Base-by-base conservation (phyloP, 1,139 yeast species). In the Diutina siamensis region DNA sequence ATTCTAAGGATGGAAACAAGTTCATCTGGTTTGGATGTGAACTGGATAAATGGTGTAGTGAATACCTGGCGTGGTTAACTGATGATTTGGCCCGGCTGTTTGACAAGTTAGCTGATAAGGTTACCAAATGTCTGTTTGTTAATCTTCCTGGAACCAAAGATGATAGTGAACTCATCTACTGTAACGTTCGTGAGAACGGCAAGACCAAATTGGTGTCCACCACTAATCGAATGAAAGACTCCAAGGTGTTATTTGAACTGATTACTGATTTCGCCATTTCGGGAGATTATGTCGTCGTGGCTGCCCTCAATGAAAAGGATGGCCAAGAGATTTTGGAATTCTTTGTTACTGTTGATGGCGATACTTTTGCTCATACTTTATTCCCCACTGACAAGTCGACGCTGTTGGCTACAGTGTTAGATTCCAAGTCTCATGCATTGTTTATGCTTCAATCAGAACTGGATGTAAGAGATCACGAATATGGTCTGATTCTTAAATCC, bases 371-470 rank as follows among this genome's bases (percentile, higher is more conserved):
- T 0, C 80, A 75, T 48, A 94, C 94, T 0, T 71, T 74, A 47
- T 83, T 88, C 62, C 98, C 98, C 1, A 68, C 71, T 33, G 79
- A 83, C 56, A 69, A 83, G 53, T 63, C 71, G 28, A 78, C 81
- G 53, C 84, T 82, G 52, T 94, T 96, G 0, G 89, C 86, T 60
- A 88, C 97, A 0, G 74, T 92, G 21, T 68, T 92, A 46, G 94
- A 87, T 41, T 79, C 94, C 0, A 74, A 74, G 35, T 74, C 89
- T 0, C 78, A 83, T 34, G 77, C 95, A 0, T 69, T 92, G 5
- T 83, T 89, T 61, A 61, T 92, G 65, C 97, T 88, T 59, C 84
- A 88, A 7, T 84, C 96, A 1, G 80, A 88, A 0, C 71, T 70
- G 52, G 60, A 66, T 22, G 69, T 68, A 7, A 49, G 57, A 0